Base-by-base conservation (phyloP, 306 rosid genomes). In the Quercus variabilis region DNA sequence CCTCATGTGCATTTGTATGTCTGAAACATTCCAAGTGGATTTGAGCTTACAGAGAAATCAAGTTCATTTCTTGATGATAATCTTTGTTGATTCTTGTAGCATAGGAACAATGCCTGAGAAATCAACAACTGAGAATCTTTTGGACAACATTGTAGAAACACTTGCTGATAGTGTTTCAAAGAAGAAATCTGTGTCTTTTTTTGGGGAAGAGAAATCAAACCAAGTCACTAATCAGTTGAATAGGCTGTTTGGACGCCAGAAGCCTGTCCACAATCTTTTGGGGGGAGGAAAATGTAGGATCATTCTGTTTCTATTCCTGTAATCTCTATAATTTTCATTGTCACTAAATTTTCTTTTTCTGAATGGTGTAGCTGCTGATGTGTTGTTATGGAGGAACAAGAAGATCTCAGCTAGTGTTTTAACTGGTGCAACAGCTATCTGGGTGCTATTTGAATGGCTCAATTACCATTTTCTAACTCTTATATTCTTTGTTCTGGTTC, bases 371-470 rank as follows among this genome's bases (percentile, higher is more conserved):
- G 99, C 97, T 81, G 99, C 98, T 76, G 99, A 95, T 86, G 88
- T 91, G 78, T 80, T 95, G 87, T 83, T 95, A 75, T 95, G 99
- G 99, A 93, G 98, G 89, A 90, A 95, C 97, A 95, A 93, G 89
- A 95, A 93, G 84, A 93, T 92, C 74, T 93, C 98, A 52, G 94
- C 98, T 3, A 83, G 98, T 20, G 89, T 91, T 76, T 88, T 93
- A 83, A 58, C 88, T 21, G 86, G 81, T 65, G 91, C 98, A 79
- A 95, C 99, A 20, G 67, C 81, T 76, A 70, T 88, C 35, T 95
- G 99, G 99, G 93, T 90, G 85, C 85, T 95, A 69, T 93, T 95
- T 78, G 98, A 93, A 84, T 95, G 98, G 99, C 92, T 95, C 58
- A 81, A 90, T 69, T 95, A 95, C 81, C 88, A 93, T 82, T 86